These are phyloP conservation scores for Penicillium sclerotigenum DNA, from an alignment of 2,329 filamentous ascomycete species.

Conservation along the genomic window DNA sequence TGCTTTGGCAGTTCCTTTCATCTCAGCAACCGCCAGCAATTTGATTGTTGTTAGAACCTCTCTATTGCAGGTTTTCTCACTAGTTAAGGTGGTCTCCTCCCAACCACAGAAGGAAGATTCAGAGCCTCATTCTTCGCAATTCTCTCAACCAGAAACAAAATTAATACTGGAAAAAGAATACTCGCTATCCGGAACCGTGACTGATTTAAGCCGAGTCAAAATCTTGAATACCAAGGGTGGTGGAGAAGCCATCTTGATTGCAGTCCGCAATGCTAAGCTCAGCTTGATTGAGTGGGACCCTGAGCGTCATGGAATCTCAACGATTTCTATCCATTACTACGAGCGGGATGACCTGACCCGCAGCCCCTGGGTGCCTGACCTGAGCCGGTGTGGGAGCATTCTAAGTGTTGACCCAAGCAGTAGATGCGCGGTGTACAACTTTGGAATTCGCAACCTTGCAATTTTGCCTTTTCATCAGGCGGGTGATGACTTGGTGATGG, in stretches of 20 bases:
- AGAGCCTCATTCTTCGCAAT: slow-evolving; percentile 54
- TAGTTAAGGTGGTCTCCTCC: slow-evolving; percentile 58
- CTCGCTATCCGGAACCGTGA: slow-evolving; percentile 76
- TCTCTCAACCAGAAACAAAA: slow-evolving; percentile 67
- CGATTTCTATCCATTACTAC: slow-evolving; percentile 95
- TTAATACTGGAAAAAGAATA: slow-evolving; percentile 84
- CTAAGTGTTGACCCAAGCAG: slow-evolving; percentile 86
- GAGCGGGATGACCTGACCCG: slow-evolving; percentile 86
- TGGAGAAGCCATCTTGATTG: slow-evolving; percentile 77
- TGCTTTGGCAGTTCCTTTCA: slow-evolving; percentile 74
- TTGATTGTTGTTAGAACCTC: slow-evolving; percentile 90
- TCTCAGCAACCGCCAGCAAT: slow-evolving; percentile 72
- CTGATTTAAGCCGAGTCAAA: slow-evolving; percentile 75
- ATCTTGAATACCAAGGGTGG: slow-evolving; percentile 69
- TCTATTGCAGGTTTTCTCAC: slow-evolving; percentile 83
- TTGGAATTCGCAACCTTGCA: slow-evolving; percentile 81
- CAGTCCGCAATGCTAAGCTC: slow-evolving; percentile 87
- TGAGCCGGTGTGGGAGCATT: slow-evolving; percentile 74
- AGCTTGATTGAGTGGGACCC: slow-evolving; percentile 93
- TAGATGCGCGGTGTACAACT: slow-evolving; percentile 90
- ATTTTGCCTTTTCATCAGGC: slow-evolving; percentile 88
- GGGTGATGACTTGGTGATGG: slow-evolving; percentile 85
- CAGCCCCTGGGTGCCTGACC: slow-evolving; percentile 74
- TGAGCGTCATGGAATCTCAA: slow-evolving; percentile 72
- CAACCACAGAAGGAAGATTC: slow-evolving; percentile 43